These are phyloP conservation scores for Suillus clintonianus DNA, from an alignment of 768 basidiomycete species.

Conservation along the genomic window DNA sequence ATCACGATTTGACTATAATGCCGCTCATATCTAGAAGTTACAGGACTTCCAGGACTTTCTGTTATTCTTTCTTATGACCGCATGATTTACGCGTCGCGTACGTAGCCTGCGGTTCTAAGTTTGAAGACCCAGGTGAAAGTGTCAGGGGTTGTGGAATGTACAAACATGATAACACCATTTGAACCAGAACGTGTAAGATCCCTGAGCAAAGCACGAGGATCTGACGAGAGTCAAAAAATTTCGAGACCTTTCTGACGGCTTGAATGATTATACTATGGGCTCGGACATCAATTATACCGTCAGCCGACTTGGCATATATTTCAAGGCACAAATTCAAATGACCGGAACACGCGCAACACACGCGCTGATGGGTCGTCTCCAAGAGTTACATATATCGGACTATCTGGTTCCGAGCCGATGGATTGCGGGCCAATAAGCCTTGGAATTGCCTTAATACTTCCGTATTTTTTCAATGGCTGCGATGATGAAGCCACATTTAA, in stretches of 20 bases:
- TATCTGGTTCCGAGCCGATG: conserved; percentile 2
- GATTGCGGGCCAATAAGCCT: neutral
- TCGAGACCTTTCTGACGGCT: neutral
- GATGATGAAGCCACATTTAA: neutral
- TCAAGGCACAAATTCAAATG: conserved; percentile 5
- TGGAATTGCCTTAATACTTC: neutral
- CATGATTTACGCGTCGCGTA: neutral
- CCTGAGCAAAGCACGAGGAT: neutral
- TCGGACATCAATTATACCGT: neutral
- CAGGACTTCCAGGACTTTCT: neutral
- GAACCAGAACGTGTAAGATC: neutral
- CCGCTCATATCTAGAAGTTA: neutral
- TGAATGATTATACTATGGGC: neutral
- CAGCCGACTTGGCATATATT: neutral
- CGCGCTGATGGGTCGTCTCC: conserved; percentile 1
- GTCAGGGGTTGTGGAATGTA: neutral
- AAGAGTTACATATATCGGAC: neutral
- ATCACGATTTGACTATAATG: neutral
- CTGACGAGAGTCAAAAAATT: neutral
- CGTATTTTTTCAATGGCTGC: neutral
- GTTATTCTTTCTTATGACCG: neutral
- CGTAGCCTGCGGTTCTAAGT: neutral
- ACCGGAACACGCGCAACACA: conserved; percentile 4
- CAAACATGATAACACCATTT: neutral
- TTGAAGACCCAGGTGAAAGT: neutral